Evolutionary conservation across 164 flowering plant species (phyloP).

Genomic region (Umbellularia californica): DNA sequence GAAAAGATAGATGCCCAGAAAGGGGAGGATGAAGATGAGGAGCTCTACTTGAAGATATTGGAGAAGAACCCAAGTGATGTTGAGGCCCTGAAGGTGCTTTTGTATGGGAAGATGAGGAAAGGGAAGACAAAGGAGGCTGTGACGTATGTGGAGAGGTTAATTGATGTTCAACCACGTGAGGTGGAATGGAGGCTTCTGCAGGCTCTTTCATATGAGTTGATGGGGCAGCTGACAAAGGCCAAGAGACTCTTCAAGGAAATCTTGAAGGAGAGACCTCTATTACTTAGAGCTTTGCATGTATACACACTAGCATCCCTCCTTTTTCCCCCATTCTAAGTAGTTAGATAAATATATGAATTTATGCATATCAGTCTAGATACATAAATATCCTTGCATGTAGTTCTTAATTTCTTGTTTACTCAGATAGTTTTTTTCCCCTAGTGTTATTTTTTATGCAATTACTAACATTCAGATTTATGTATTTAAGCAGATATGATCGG

Average conservation of each 20-base stretch:
- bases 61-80: constrained; percentile 61
- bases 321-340: too few relatives aligned
- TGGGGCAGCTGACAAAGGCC: constrained; percentile 66
- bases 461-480: too few relatives aligned
- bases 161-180: constrained; percentile 61
- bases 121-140: constrained; percentile 66
- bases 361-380: too few relatives aligned
- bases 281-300: constrained; percentile 91
- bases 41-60: constrained; percentile 53
- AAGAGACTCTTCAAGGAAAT: constrained; percentile 69
- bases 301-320: constrained; percentile 15
- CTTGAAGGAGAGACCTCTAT: constrained; percentile 65
- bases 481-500: too few relatives aligned
- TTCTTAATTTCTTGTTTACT: too few relatives aligned
- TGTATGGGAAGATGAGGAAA: constrained; percentile 68
- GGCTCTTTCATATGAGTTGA: constrained; percentile 78
- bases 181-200: constrained; percentile 90
- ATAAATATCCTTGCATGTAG: not conserved
- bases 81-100: constrained; percentile 69
- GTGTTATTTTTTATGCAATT: too few relatives aligned
- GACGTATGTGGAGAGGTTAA: constrained; percentile 70
- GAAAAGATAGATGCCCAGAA: constrained; percentile 21
- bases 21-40: constrained; percentile 39
- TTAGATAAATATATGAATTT: too few relatives aligned
- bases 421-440: too few relatives aligned